These are phyloP conservation scores for Sporobolus alterniflorus DNA, from an alignment of 202 grass and related monocot species.

Conservation along the genomic window DNA sequence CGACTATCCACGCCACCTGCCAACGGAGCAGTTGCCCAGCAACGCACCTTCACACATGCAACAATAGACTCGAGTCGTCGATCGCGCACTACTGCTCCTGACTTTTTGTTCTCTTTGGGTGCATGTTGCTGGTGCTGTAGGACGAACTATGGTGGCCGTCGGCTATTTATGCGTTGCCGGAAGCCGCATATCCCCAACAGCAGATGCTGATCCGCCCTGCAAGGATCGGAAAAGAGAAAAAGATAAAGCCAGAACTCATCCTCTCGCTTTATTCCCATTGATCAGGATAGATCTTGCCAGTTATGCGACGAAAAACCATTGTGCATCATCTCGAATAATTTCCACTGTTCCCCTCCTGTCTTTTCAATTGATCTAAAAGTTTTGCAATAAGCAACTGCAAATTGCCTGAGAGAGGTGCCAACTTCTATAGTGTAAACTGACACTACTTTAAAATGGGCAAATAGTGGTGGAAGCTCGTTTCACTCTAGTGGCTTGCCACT, in stretches of 20 bases:
- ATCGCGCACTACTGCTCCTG: too few species aligned
- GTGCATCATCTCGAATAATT: background rate
- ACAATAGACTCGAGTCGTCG: background rate
- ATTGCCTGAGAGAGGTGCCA: background rate
- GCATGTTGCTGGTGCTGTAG: background rate
- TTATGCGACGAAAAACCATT: conserved; percentile 24
- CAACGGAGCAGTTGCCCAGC: conserved; percentile 72
- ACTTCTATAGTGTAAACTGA: too few species aligned
- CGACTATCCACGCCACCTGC: conserved; percentile 27
- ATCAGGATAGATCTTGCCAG: background rate
- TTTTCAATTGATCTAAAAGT: background rate
- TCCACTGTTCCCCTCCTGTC: background rate
- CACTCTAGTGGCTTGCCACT: too few species aligned
- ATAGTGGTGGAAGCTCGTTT: too few species aligned
- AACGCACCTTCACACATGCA: conserved; percentile 38
- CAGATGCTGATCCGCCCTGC: conserved; percentile 28
- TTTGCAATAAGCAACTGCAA: background rate
- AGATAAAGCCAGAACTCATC: background rate
- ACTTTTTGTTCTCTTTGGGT: background rate
- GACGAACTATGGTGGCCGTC: background rate
- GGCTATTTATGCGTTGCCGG: conserved; percentile 38
- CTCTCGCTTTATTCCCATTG: conserved; percentile 35
- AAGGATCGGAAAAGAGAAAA: background rate
- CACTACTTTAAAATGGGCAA: too few species aligned
- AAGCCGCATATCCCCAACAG: conserved; percentile 44